Conservation (phyloP, 352 stramenopile species). For the Globisporangium acanthophoron region DNA sequence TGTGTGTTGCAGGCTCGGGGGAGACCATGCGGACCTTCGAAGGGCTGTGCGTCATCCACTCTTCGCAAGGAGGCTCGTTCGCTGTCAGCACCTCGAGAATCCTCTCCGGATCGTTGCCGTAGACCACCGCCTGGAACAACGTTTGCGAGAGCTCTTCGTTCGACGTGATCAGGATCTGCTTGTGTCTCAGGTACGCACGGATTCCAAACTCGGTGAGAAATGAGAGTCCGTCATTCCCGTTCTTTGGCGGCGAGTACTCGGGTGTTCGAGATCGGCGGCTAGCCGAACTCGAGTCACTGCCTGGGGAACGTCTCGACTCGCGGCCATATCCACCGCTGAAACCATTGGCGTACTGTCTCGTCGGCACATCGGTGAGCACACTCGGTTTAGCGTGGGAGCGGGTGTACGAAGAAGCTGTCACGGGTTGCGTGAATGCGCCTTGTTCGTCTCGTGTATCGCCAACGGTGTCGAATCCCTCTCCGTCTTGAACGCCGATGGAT, state of each 20-base stretch:
- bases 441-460: not conserved
- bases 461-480: not conserved
- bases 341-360: not conserved
- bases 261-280: conserved; percentile 4
- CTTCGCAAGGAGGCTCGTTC: conserved; percentile 28
- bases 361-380: not conserved
- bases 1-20: conserved; percentile 1
- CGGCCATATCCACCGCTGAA: not conserved
- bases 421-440: not conserved
- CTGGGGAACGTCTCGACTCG: not conserved
- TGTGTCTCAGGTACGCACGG: conserved; percentile 35
- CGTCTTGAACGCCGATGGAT: not conserved
- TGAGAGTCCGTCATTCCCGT: conserved; percentile 14
- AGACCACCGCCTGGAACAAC: conserved; percentile 27
- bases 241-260: conserved; percentile 6
- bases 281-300: not conserved
- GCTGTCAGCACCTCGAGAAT: conserved; percentile 37
- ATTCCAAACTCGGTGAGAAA: conserved; percentile 32
- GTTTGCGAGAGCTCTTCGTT: conserved; percentile 26
- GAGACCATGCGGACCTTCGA: conserved; percentile 3
- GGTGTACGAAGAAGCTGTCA: not conserved
- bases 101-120: conserved; percentile 33
- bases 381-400: not conserved
- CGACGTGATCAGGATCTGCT: conserved; percentile 21
- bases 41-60: conserved; percentile 35